Conservation (phyloP, 2,329 filamentous ascomycete genomes). For the Apiospora pterosperma region DNA sequence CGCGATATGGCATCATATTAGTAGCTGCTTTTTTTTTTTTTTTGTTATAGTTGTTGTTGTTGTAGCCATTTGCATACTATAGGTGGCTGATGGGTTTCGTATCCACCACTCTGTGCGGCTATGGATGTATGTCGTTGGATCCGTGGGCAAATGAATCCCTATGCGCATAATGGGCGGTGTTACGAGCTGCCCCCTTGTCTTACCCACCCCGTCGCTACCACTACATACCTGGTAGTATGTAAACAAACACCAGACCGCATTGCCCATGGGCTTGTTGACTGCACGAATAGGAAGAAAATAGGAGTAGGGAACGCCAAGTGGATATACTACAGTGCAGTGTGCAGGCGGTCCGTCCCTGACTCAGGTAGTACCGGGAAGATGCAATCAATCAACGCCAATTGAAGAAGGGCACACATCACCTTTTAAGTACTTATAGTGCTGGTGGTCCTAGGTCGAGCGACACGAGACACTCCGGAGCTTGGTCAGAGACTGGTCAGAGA, state of each 20-base stretch:
- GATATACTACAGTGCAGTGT: neutral
- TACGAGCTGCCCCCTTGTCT: no score
- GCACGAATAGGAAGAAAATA: no score
- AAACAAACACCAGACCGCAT: neutral
- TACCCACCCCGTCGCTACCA: neutral
- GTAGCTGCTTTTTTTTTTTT: no score
- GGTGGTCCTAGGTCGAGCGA: no score
- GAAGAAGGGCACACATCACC: neutral
- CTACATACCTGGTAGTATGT: no score
- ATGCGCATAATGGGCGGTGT: neutral
- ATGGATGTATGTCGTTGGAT: neutral
- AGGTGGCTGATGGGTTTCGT: neutral
- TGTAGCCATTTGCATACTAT: neutral
- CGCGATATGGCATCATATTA: neutral
- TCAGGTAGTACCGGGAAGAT: neutral
- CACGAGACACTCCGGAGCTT: neutral
- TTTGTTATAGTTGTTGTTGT: no score
- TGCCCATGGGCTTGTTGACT: neutral
- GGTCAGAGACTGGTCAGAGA: neutral
- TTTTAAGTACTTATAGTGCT: no score
- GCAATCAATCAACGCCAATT: neutral
- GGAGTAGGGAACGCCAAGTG: neutral
- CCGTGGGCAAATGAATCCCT: neutral
- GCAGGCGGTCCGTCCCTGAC: neutral
- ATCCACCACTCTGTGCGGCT: neutral